Evolutionary conservation across 2,329 filamentous ascomycete species (phyloP).

Genomic region (Aspergillus arachidicola): DNA sequence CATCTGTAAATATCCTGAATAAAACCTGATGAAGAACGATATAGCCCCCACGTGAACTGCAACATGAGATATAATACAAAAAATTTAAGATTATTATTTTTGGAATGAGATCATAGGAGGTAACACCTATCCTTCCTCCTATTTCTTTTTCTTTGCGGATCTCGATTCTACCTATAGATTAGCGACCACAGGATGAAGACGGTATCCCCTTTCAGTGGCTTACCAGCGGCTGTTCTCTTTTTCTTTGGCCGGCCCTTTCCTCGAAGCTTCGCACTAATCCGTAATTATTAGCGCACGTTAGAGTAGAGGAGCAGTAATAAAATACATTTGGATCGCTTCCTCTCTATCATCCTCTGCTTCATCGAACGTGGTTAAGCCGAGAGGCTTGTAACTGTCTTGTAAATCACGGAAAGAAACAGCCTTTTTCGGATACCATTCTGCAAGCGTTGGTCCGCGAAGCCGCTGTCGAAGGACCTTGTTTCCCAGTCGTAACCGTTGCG

Average conservation of each 20-base stretch:
- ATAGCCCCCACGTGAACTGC: not conserved
- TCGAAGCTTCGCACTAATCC: constrained; percentile 67
- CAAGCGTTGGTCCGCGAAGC: constrained; percentile 78
- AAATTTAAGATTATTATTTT: no score
- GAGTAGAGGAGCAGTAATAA: constrained; percentile 4
- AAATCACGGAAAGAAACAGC: constrained; percentile 73
- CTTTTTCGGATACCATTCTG: constrained; percentile 84
- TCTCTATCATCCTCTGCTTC: constrained; percentile 78
- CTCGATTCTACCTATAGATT: constrained; percentile 25
- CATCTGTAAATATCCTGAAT: not conserved
- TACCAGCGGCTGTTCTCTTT: constrained; percentile 65
- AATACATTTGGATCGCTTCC: constrained; percentile 64
- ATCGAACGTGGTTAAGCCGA: constrained; percentile 69
- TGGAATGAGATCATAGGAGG: not conserved
- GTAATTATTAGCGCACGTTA: constrained; percentile 2
- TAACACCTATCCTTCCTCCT: not conserved
- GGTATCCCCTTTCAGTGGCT: constrained; percentile 3
- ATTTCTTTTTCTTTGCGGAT: constrained; percentile 34
- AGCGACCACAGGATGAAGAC: not conserved
- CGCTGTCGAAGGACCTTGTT: constrained; percentile 92
- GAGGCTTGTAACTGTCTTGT: constrained; percentile 65
- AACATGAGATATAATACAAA: not conserved
- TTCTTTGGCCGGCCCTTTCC: constrained; percentile 91
- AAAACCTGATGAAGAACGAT: not conserved
- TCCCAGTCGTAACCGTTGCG: constrained; percentile 75